These are phyloP conservation scores for Trichosanthes cucumerina DNA, from an alignment of 306 rosid species.

Conservation along the genomic window DNA sequence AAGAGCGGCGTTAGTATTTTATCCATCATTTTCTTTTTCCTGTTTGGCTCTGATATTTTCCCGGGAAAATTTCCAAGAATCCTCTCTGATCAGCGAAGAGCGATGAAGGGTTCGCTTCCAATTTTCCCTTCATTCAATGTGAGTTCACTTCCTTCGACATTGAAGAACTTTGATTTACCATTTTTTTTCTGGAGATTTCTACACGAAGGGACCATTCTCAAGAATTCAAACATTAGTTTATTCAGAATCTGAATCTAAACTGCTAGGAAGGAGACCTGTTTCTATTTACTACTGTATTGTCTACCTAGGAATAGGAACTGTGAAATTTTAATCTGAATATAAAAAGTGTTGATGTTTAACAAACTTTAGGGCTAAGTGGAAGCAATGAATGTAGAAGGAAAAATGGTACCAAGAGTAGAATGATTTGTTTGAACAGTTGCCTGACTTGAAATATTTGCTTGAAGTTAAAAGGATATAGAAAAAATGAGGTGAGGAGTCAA, in stretches of 20 bases:
- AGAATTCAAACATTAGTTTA: neutral
- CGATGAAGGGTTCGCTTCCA: neutral
- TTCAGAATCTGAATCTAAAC: neutral
- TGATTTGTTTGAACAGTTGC: neutral
- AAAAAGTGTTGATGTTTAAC: neutral
- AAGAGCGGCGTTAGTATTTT: neutral
- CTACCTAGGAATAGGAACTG: neutral
- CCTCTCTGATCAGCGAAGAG: neutral
- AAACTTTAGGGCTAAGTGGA: neutral
- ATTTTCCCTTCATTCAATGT: neutral
- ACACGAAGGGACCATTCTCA: neutral
- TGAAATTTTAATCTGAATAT: neutral
- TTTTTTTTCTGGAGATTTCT: neutral
- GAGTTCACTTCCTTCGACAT: constrained; percentile 2
- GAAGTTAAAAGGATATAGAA: neutral
- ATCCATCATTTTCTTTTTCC: neutral
- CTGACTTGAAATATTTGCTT: neutral
- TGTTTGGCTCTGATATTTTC: neutral
- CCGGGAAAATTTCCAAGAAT: neutral
- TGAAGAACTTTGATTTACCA: neutral
- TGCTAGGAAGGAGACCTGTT: neutral
- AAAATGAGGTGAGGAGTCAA: neutral
- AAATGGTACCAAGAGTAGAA: neutral
- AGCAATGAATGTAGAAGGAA: neutral
- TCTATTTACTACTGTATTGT: neutral